Percentiles rank a stretch among this genome's conserved stretches.
Evolutionary conservation across 257 asterid species (phyloP).

Genomic region (Fraxinus cuspidata): DNA sequence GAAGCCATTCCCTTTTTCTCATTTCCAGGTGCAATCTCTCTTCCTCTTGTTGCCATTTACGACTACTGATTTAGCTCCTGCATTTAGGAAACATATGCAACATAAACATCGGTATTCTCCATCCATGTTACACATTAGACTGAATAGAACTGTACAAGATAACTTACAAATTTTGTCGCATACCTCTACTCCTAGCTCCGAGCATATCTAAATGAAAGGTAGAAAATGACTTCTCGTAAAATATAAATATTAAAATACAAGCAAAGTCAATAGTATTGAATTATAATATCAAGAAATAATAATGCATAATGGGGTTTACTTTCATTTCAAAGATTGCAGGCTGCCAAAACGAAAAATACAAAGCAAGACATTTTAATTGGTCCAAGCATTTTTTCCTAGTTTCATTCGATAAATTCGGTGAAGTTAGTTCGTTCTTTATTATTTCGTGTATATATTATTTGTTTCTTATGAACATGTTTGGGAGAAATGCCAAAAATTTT

Average conservation of each 20-base stretch:
- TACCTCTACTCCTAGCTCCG: background rate
- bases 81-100: slow-evolving; percentile 7
- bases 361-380: background rate
- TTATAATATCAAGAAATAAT: background rate
- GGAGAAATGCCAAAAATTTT: background rate
- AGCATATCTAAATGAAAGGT: background rate
- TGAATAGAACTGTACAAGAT: background rate
- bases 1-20: slow-evolving; percentile 50
- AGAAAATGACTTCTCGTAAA: background rate
- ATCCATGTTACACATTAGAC: no score
- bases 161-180: background rate
- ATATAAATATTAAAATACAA: background rate
- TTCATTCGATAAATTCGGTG: background rate
- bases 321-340: background rate
- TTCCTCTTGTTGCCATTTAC: slow-evolving; percentile 65
- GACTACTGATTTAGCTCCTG: slow-evolving; percentile 23
- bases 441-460: background rate
- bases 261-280: background rate
- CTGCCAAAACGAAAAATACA: background rate
- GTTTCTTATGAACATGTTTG: background rate
- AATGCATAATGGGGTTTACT: background rate
- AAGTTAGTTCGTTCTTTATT: background rate
- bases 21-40: slow-evolving; percentile 43
- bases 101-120: background rate
- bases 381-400: background rate